A percentile compares a stretch with the other conserved stretches of the same genome.
phyloP scores from a whole-genome alignment of 2,329 filamentous ascomycete species.

The Aureobasidium sp. region DNA sequence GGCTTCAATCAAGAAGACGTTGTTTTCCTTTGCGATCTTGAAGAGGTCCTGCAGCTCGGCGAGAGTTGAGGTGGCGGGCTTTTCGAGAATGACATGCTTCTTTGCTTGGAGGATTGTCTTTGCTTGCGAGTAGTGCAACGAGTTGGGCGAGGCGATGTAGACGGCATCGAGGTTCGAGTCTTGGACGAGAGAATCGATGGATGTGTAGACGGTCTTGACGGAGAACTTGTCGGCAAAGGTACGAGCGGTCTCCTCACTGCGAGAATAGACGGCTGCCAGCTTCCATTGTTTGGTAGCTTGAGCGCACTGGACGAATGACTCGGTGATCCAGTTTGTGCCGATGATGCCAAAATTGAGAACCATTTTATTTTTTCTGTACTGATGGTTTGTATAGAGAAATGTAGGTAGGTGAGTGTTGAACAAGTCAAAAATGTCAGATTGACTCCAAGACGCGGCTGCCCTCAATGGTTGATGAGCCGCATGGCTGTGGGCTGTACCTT shows the following conservation, averaged over 20 bases:
- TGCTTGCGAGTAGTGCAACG: conserved; percentile 38
- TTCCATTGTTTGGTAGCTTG: conserved; percentile 36
- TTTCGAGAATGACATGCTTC: conserved; percentile 44
- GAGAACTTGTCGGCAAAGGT: conserved; percentile 35
- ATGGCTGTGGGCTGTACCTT: conserved; percentile 5
- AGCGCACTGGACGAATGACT: conserved; percentile 37
- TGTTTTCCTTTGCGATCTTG: conserved; percentile 30
- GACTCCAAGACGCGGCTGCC: not conserved
- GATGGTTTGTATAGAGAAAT: not conserved
- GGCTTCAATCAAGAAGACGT: conserved; percentile 39
- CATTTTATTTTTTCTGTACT: not conserved
- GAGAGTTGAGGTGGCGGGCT: conserved; percentile 37
- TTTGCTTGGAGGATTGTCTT: conserved; percentile 33
- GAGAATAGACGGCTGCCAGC: conserved; percentile 39
- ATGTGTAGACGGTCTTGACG: conserved; percentile 30
- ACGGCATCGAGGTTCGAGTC: conserved; percentile 33
- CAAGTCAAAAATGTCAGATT: not conserved
- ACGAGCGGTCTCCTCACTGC: conserved; percentile 33
- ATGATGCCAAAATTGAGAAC: conserved; percentile 38
- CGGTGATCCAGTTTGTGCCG: conserved; percentile 42
- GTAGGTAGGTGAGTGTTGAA: not conserved
- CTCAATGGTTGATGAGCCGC: not conserved
- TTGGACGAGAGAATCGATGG: conserved; percentile 30
- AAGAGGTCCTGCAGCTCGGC: conserved; percentile 37
- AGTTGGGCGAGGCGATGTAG: conserved; percentile 43